Percentiles rank a stretch among this genome's conserved stretches.
phyloP scores from a whole-genome alignment of 148 eudicot genomes.

The Rhododendron griersonianum region DNA sequence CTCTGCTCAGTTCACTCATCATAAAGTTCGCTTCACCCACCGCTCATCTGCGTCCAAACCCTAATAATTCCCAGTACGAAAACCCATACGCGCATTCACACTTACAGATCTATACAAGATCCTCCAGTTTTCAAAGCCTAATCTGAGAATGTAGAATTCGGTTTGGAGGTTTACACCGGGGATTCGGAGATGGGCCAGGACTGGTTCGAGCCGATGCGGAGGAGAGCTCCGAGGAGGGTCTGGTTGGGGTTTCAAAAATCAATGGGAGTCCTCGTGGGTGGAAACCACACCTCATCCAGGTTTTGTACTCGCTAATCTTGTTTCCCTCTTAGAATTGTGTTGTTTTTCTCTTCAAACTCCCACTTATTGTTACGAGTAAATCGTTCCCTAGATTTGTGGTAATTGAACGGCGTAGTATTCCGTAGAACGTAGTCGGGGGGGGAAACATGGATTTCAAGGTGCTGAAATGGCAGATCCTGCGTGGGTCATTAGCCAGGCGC shows the following conservation, averaged over 20 bases:
- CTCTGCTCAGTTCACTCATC: neutral
- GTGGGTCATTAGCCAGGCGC: constrained; percentile 57
- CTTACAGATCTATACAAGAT: too few species aligned
- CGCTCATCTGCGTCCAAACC: neutral
- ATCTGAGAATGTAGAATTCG: constrained; percentile 7
- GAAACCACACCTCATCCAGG: constrained; percentile 99
- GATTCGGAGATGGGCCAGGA: constrained; percentile 15
- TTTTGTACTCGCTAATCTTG: constrained; percentile 76
- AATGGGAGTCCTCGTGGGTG: constrained; percentile 96
- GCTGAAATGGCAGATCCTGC: constrained; percentile 63
- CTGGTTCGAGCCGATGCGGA: constrained; percentile 43
- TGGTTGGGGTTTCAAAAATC: constrained; percentile 85
- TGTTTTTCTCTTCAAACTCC: neutral
- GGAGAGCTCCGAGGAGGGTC: constrained; percentile 57
- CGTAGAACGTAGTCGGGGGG: neutral
- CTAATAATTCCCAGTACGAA: neutral
- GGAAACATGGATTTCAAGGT: constrained; percentile 38
- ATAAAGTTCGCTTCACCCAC: neutral
- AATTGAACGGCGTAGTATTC: neutral
- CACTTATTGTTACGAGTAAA: neutral
- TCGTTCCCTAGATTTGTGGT: constrained; percentile 10
- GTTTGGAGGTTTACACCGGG: neutral
- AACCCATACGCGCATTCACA: too few species aligned
- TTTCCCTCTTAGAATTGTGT: neutral
- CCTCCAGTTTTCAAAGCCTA: too few species aligned